A percentile compares a stretch with the other conserved stretches of the same genome.
These are phyloP conservation scores for Psidium guajava DNA, from an alignment of 345 rosid species.

Conservation along the genomic window DNA sequence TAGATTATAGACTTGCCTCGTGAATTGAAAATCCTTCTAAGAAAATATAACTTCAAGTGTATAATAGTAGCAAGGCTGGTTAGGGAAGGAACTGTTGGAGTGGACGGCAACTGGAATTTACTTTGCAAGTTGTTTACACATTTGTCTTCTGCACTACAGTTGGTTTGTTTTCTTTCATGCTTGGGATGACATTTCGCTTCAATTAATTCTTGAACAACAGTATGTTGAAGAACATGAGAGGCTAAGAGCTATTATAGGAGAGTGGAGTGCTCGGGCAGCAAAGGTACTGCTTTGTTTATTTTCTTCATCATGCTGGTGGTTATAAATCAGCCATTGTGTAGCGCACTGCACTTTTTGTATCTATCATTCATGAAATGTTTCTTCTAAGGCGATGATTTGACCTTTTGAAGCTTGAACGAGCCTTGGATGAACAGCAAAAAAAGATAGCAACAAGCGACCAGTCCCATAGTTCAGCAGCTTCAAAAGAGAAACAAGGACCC, in stretches of 20 bases:
- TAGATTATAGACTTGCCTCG: not conserved
- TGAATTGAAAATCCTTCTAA: not conserved
- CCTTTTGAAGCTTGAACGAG: conserved; percentile 65
- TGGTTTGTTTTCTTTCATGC: not conserved
- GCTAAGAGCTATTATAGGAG: conserved; percentile 77
- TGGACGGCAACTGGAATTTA: not conserved
- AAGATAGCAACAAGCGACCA: conserved; percentile 28
- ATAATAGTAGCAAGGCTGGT: not conserved
- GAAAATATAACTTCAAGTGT: not conserved
- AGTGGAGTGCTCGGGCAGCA: conserved; percentile 90
- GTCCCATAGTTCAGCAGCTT: conserved; percentile 9
- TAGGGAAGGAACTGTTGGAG: not conserved
- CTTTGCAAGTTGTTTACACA: not conserved
- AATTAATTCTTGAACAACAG: conserved; percentile 20
- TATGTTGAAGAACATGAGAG: conserved; percentile 92
- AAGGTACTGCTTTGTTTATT: conserved; percentile 34
- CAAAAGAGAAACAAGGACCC: conserved; percentile 12
- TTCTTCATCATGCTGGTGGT: not conserved
- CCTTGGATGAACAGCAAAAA: conserved; percentile 80
- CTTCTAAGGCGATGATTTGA: not conserved
- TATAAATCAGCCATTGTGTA: not conserved
- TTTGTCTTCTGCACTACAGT: not conserved
- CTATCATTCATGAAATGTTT: not conserved
- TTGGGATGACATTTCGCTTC: not conserved
- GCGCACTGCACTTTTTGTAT: not conserved